Base-by-base conservation (phyloP, 768 basidiomycete genomes). In the Lyophyllum atratum region DNA sequence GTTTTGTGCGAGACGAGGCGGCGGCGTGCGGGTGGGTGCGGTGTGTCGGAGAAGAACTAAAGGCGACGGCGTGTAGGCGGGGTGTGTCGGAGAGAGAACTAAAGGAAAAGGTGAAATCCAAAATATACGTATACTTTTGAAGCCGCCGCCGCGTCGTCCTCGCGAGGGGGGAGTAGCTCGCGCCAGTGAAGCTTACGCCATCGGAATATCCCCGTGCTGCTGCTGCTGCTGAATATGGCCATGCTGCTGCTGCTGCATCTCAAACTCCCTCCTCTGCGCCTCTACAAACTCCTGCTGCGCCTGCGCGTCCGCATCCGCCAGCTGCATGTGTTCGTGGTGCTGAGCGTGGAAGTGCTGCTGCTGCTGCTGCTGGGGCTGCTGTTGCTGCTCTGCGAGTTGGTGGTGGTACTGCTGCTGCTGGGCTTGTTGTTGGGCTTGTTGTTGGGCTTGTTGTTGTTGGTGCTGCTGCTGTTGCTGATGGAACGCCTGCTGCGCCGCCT, bases 251-350 rank as follows among this genome's bases (percentile, higher is more conserved):
- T 44, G 59, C 43, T 61, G 59, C 1, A 57, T 47, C 53, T 63
- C 62, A 31, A 56, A 60, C 55, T 62, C 61, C 33, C 60, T 33
- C 59, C 59, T 33, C 56, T 63, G 64, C 50, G 60, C 59, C 47
- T 67, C 64, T 12, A 63, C 61, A 49, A 64, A 67, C 48, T 67
- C 66, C 29, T 59, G 56, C 46, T 67, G 66, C 8, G 60, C 62
- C 50, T 61, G 59, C 19, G 52, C 61, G 19, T 65, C 64, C n/a
- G 55, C 61, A 2, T 58, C 55, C 0, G 28, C 56, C 42, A 46
- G 17, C 25, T 50, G 34, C 19, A 39, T 19, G 17, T 52, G 50
- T 4, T 22, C 44, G n/a, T 47, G 48, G 15, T 40, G 39, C 39
- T 40, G 39, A 4, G 22, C n/a, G 21, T 46, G 40, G 42, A 3